These are phyloP conservation scores for Penicillium pulvis DNA, from an alignment of 495 filamentous ascomycete species.

Conservation along the genomic window DNA sequence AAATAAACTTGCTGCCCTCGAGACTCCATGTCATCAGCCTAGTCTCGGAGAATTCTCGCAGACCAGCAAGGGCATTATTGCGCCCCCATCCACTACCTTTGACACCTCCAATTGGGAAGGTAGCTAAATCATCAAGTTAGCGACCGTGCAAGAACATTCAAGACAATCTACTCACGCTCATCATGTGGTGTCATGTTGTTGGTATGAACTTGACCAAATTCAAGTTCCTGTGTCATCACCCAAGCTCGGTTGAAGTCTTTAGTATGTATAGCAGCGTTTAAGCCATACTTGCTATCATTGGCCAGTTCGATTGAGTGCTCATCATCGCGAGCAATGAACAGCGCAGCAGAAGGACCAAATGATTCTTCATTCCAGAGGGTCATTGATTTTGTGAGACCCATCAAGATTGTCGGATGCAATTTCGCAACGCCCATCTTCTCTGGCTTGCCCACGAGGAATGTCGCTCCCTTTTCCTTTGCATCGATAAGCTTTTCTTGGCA, in stretches of 20 bases:
- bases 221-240: constrained; percentile 47
- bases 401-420: background rate
- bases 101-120: constrained; percentile 71
- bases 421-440: background rate
- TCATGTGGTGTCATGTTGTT: constrained; percentile 81
- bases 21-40: background rate
- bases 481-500: background rate
- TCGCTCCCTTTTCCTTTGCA: background rate
- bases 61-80: constrained; percentile 25
- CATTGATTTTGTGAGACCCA: background rate
- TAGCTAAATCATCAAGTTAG: constrained; percentile 17
- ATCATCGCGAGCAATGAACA: constrained; percentile 84
- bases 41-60: background rate
- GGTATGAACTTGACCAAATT: constrained; percentile 64
- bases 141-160: too few relatives aligned
- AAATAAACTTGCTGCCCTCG: background rate
- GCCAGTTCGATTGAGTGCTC: constrained; percentile 77
- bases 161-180: constrained; percentile 38
- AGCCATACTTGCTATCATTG: constrained; percentile 90
- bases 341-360: constrained; percentile 87
- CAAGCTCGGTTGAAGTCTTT: constrained; percentile 76
- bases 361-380: constrained; percentile 70
- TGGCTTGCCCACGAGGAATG: background rate
- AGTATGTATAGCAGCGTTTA: constrained; percentile 95
- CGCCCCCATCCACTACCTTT: constrained; percentile 74